Evolutionary conservation across 176 grass and related monocot genomes (phyloP).

Genomic region (Aegilops bicornis): DNA sequence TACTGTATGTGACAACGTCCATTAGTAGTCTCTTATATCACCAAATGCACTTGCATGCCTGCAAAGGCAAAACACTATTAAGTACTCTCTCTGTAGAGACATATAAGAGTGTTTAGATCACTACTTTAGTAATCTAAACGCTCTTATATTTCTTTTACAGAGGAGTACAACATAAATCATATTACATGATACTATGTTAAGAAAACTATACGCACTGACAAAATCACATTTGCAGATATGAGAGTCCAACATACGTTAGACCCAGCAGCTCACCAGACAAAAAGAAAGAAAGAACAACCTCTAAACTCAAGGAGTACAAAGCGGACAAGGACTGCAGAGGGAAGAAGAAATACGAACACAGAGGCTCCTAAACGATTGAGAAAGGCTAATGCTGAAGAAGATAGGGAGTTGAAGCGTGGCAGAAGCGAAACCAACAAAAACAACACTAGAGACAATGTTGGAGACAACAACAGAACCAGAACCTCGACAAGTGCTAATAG

Average conservation of each 20-base stretch:
- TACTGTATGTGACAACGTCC: neutral
- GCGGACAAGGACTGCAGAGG: neutral
- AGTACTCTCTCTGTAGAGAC: neutral
- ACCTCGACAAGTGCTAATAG: neutral
- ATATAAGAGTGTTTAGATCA: no score
- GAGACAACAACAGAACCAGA: neutral
- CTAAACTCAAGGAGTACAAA: neutral
- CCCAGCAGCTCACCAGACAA: neutral
- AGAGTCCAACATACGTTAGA: neutral
- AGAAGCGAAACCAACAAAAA: neutral
- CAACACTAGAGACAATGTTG: neutral
- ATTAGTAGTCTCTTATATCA: neutral
- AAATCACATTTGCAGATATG: neutral
- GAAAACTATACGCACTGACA: neutral
- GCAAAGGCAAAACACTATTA: neutral
- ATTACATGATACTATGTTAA: neutral
- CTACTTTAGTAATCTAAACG: no score
- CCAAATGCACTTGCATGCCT: neutral
- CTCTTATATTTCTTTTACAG: no score
- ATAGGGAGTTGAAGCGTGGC: neutral
- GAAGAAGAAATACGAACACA: neutral
- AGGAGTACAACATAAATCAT: neutral
- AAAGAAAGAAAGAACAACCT: neutral
- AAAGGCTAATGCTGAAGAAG: neutral
- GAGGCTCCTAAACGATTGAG: neutral